Evolutionary conservation across 2,329 filamentous ascomycete genomes (phyloP).

Genomic region (Aphanoascus verrucosus): DNA sequence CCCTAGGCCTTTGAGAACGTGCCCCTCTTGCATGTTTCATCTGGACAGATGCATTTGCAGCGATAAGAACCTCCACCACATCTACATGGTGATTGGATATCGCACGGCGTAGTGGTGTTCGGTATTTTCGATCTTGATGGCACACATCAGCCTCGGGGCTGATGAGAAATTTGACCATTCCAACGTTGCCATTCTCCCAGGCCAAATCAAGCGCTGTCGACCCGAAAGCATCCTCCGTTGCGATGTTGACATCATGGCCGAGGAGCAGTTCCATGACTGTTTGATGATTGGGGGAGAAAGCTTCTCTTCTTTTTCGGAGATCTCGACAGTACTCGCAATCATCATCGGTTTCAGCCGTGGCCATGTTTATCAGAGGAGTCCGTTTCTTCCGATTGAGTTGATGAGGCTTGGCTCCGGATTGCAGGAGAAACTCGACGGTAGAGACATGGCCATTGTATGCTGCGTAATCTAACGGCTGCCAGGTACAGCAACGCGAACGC

Average conservation of each 20-base stretch:
- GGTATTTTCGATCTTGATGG: not conserved
- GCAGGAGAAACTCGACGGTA: slow-evolving; percentile 4
- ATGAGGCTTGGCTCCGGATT: not conserved
- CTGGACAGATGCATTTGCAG: not conserved
- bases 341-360: too few relatives aligned
- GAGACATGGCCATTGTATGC: slow-evolving; percentile 5
- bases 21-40: not conserved
- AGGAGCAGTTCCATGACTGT: not conserved
- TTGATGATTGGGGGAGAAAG: not conserved
- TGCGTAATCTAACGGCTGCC: slow-evolving; percentile 4
- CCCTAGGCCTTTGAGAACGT: too few relatives aligned
- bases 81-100: not conserved
- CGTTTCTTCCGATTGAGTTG: not conserved
- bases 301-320: not conserved
- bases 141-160: not conserved
- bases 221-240: not conserved
- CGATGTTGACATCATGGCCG: not conserved
- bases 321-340: too few relatives aligned
- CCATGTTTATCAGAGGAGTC: not conserved
- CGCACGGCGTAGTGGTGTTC: not conserved
- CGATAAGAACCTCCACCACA: not conserved
- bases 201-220: not conserved
- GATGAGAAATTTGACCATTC: not conserved
- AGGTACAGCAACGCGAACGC: not conserved
- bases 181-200: not conserved